phyloP scores from a whole-genome alignment of 2,329 filamentous ascomycete species.

The Fusarium gaditjirri region DNA sequence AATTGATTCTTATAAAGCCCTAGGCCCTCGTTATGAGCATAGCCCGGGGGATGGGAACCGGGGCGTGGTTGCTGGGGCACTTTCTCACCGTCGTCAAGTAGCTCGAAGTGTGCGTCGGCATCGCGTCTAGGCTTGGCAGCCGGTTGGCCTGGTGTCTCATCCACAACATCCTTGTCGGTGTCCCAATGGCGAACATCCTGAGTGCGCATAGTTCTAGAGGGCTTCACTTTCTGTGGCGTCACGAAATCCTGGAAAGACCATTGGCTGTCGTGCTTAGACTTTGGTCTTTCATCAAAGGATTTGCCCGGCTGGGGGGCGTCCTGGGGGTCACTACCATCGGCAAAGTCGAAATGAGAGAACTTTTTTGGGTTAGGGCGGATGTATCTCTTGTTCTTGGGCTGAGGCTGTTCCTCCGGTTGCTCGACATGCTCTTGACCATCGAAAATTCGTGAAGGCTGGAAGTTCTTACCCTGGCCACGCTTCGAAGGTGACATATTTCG shows the following conservation, averaged over 20 bases:
- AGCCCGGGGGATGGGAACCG: constrained; percentile 60
- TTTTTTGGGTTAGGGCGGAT: constrained; percentile 79
- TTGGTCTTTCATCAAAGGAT: constrained; percentile 55
- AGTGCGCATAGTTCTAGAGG: constrained; percentile 67
- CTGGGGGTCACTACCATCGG: constrained; percentile 68
- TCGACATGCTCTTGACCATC: constrained; percentile 61
- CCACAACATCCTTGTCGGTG: constrained; percentile 67
- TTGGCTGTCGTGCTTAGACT: constrained; percentile 75
- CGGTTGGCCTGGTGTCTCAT: constrained; percentile 67
- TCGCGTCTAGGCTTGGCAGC: constrained; percentile 79
- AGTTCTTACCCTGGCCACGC: constrained; percentile 68
- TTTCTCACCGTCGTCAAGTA: constrained; percentile 78
- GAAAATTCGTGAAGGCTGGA: constrained; percentile 71
- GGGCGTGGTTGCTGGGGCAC: constrained; percentile 59
- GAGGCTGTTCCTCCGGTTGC: constrained; percentile 55
- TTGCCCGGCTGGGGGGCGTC: constrained; percentile 58
- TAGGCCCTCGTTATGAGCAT: constrained; percentile 73
- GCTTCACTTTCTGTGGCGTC: constrained; percentile 79
- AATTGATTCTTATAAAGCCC: constrained; percentile 81
- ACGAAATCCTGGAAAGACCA: constrained; percentile 92
- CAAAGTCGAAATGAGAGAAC: constrained; percentile 88
- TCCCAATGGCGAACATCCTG: constrained; percentile 85
- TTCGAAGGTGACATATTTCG: constrained; percentile 64
- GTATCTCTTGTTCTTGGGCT: constrained; percentile 55
- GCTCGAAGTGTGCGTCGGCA: constrained; percentile 83